Evolutionary conservation across 1,284 basidiomycete species (phyloP).

Genomic region (Chiua sp.): DNA sequence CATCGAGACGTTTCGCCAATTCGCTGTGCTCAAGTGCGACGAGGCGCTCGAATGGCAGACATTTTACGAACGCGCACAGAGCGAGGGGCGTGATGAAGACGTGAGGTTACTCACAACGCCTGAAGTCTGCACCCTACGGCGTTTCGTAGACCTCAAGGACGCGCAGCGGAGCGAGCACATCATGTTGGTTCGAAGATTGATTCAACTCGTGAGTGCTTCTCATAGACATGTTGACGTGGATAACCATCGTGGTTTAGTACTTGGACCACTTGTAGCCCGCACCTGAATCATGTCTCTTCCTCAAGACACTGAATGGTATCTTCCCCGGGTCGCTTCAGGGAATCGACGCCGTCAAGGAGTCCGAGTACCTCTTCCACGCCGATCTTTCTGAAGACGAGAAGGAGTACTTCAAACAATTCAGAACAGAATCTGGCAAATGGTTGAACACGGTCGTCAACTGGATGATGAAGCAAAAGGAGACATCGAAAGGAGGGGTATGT

Average conservation of each 20-base stretch:
- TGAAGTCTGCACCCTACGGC: constrained; percentile 18
- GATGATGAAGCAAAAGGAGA: constrained; percentile 28
- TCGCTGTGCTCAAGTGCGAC: constrained; percentile 33
- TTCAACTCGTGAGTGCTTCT: constrained; percentile 20
- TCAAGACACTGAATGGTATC: constrained; percentile 47
- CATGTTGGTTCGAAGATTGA: constrained; percentile 35
- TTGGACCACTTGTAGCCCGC: constrained; percentile 44
- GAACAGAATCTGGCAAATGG: constrained; percentile 27
- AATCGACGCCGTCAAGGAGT: constrained; percentile 12
- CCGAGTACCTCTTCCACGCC: constrained; percentile 36
- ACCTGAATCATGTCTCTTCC: constrained; percentile 38
- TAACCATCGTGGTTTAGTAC: constrained; percentile 30
- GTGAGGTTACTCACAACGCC: constrained; percentile 22
- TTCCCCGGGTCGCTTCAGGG: constrained; percentile 42
- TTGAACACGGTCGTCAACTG: constrained; percentile 32
- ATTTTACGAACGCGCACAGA: constrained; percentile 31
- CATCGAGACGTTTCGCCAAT: constrained; percentile 46
- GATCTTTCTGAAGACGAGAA: constrained; percentile 39
- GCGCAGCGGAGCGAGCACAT: constrained; percentile 41
- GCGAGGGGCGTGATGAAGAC: background rate
- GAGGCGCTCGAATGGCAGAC: constrained; percentile 41
- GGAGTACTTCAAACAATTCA: constrained; percentile 28
- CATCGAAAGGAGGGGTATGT: constrained; percentile 26
- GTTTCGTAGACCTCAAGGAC: constrained; percentile 17
- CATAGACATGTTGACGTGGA: background rate